Evolutionary conservation across 164 flowering plant genomes (phyloP), one percentile per base, ranked within the genome.

Genomic region (Nymphaea colorata): DNA sequence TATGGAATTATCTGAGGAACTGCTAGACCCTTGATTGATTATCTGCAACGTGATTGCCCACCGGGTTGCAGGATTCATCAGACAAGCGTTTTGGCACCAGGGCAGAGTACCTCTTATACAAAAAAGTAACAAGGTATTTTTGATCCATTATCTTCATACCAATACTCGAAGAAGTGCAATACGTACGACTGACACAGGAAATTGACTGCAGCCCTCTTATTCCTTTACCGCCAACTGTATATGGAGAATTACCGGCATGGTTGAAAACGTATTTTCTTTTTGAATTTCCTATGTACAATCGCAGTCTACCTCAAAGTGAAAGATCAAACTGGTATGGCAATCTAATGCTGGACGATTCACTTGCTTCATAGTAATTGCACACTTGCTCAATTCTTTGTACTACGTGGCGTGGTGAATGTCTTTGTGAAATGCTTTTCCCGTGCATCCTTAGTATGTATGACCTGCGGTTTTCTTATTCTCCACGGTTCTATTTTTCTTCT

Each of bases 221-320:
- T 75, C 91, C 85, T 0, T 78, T 94, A 73, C 96, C 97, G 16
- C 81, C 87, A 42, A 70, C n/a, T n/a, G 72, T 88, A 61, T 94
- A 94, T 71, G 85, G 80, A 67, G 85, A 76, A 44, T 73, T 89
- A 72, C 98, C 98, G 3, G 65, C 69, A 61, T 94, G 96, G 98
- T 75, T 91, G 73, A 94, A 88, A 71, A 64, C 69, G 43, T 67
- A 70, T 57, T 80, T 91, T 71, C 91, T 94, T 64, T 87, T 94
- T 62, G 98, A 94, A 78, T 76, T 94, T 68, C 96, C 98, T 71
- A 44, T 94, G 42, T 94, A 94, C 77, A 87, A 81, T 74, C 83
- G 86, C 25, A 82, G 73, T 77, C 81, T 91, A 72, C 87, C 93
- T 67, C 79, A 59, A 74, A 91, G 64, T 11, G 72, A 83, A 70